Conservation (phyloP, 208 protist species). For the Acanthamoeba pearcei region DNA sequence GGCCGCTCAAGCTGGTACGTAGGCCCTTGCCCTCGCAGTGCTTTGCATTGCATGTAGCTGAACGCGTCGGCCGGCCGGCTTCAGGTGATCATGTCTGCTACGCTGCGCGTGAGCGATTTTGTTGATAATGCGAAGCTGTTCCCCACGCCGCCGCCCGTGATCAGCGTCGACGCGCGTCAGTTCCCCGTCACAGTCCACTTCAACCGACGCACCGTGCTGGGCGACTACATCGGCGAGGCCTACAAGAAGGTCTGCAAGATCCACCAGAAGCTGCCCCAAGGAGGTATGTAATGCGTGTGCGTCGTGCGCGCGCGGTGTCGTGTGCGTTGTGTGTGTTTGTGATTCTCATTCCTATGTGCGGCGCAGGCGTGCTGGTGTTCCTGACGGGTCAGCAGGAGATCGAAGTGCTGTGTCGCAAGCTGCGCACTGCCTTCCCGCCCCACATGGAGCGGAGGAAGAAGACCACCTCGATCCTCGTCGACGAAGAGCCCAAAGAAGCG, state of each 20-base stretch:
- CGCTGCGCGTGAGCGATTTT: conserved; percentile 92
- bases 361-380: conserved; percentile 88
- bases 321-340: background rate
- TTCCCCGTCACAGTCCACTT: conserved; percentile 98
- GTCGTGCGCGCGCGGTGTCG: background rate
- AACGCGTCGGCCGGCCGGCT: no score
- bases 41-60: background rate
- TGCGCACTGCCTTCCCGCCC: conserved; percentile 91
- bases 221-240: conserved; percentile 96
- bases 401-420: conserved; percentile 88
- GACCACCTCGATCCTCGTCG: background rate
- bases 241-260: conserved; percentile 97
- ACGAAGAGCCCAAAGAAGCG: background rate
- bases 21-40: background rate
- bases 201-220: conserved; percentile 93
- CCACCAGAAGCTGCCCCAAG: conserved; percentile 97
- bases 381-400: conserved; percentile 89
- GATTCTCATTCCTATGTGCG: no score
- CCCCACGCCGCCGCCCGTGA: conserved; percentile 93
- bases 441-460: conserved; percentile 51
- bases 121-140: conserved; percentile 97
- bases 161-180: conserved; percentile 96
- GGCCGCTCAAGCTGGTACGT: conserved; percentile 77
- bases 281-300: conserved; percentile 83
- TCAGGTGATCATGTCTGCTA: conserved; percentile 95